Evolutionary conservation across 495 filamentous ascomycete species (phyloP), one percentile per base, ranked within the genome.

Genomic region (Echria macrotheca): DNA sequence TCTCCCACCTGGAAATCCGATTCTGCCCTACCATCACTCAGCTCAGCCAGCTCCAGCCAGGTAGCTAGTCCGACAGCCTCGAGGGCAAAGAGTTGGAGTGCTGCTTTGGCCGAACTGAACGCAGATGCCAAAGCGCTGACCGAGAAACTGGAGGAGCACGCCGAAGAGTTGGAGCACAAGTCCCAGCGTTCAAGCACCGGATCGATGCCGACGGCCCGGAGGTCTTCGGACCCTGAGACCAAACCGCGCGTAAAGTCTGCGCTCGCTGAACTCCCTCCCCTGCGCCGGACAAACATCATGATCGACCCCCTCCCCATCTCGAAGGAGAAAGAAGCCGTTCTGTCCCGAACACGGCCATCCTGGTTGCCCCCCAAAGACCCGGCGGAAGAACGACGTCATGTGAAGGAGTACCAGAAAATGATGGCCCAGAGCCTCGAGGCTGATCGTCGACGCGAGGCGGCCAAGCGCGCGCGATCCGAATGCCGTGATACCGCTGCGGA

Each of bases 301-400:
- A 94, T 96, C 50, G 93, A 98, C 64, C 93, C 93, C 6, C 68
- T 98, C 48, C 94, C 91, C 1, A 84, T 95, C 28, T 96, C 91
- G 57, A 94, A 90, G 69, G 93, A 98, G 72, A 98, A 98, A 67
- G 89, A 95, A 56, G 89, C 86, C 32, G 86, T 96, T 5, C 70
- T 98, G 15, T 89, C 88, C 17, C 77, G 94, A 33, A 98, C 93
- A 10, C 79, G 93, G 22, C 93, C 93, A 0, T 91, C 86, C 31
- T 98, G 93, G 93, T 73, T 98, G 12, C 93, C 93, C 5, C 93
- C 93, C 0, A 97, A 98, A 68, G 82, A 88, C 51, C 89, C 87
- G 21, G 87, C 85, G 40, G 93, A 98, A 64, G 93, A 98, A 67
- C 91, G 81, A 64, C 84, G 82, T 47, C 93, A 98, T 60, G 54